Percentiles rank a stretch among this genome's conserved stretches.
phyloP scores from a whole-genome alignment of 805 yeast species.

The Wickerhamiella parazyma region DNA sequence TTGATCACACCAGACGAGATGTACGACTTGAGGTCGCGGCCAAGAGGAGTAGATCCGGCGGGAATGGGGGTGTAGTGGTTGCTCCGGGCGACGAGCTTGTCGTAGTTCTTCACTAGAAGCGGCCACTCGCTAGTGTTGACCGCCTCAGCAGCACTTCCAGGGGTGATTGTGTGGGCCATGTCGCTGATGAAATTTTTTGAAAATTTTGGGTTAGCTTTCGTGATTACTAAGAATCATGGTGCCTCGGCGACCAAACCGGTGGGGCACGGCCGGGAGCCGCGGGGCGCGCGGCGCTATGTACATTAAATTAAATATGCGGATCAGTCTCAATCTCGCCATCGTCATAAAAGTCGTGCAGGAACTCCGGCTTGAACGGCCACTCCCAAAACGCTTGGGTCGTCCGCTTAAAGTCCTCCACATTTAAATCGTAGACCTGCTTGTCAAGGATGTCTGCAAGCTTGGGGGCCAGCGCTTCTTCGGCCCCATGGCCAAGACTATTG shows the following conservation, averaged over 20 bases:
- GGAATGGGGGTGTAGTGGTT: constrained; percentile 98
- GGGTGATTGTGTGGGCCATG: constrained; percentile 68
- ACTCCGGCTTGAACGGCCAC: constrained; percentile 83
- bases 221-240: neutral
- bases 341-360: constrained; percentile 32
- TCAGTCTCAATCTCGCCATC: constrained; percentile 13
- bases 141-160: constrained; percentile 61
- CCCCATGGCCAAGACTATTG: constrained; percentile 68
- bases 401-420: constrained; percentile 39
- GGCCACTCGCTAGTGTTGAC: constrained; percentile 94
- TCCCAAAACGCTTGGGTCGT: constrained; percentile 40
- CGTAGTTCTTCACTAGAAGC: constrained; percentile 80
- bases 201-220: neutral
- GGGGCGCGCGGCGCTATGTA: too few species aligned
- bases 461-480: constrained; percentile 30
- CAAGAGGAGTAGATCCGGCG: constrained; percentile 84
- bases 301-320: neutral
- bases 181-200: constrained; percentile 7
- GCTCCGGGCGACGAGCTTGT: constrained; percentile 83
- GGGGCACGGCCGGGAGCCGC: too few species aligned
- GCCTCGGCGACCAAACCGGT: neutral
- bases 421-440: constrained; percentile 36
- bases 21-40: constrained; percentile 83
- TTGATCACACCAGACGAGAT: constrained; percentile 92
- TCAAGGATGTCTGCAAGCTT: constrained; percentile 29